phyloP scores from a whole-genome alignment of 2,329 filamentous ascomycete genomes.

The Fusarium austroafricanum region DNA sequence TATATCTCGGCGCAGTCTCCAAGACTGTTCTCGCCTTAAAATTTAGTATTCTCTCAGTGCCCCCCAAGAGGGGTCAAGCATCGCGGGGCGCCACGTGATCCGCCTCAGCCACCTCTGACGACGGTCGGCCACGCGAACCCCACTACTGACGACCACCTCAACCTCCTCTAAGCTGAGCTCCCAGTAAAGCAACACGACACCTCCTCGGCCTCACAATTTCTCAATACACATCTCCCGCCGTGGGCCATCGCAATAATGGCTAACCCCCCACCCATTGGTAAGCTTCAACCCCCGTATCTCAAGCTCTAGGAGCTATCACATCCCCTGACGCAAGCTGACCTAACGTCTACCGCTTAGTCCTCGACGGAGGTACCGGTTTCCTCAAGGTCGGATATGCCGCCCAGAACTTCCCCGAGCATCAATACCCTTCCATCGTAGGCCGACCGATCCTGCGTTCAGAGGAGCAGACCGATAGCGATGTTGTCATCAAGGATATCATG shows the following conservation, averaged over 20 bases:
- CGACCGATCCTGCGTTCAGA: slow-evolving; percentile 97
- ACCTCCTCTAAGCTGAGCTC: slow-evolving; percentile 47
- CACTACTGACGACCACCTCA: slow-evolving; percentile 51
- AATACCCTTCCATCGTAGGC: slow-evolving; percentile 98
- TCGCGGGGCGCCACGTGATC: slow-evolving; percentile 54
- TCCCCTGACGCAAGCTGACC: slow-evolving; percentile 43
- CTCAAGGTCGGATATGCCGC: slow-evolving; percentile 99
- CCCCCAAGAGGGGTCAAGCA: slow-evolving; percentile 19
- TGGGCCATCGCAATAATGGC: slow-evolving; percentile 58
- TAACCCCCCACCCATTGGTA: slow-evolving; percentile 66
- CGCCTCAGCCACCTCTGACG: slow-evolving; percentile 52
- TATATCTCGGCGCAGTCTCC: neutral
- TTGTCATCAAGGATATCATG: slow-evolving; percentile 97
- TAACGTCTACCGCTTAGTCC: slow-evolving; percentile 69
- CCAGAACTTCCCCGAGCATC: slow-evolving; percentile 99
- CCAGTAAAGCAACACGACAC: slow-evolving; percentile 41
- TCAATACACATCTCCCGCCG: slow-evolving; percentile 15
- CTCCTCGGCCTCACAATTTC: slow-evolving; percentile 34
- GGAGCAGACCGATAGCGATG: slow-evolving; percentile 73
- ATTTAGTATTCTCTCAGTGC: neutral
- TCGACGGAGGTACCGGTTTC: slow-evolving; percentile 99
- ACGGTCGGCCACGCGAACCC: slow-evolving; percentile 49
- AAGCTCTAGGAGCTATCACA: slow-evolving; percentile 26
- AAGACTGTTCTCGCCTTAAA: neutral
- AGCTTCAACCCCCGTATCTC: slow-evolving; percentile 42